These are phyloP conservation scores for Leucosporidium scottii DNA, from an alignment of 768 basidiomycete species.

Conservation along the genomic window DNA sequence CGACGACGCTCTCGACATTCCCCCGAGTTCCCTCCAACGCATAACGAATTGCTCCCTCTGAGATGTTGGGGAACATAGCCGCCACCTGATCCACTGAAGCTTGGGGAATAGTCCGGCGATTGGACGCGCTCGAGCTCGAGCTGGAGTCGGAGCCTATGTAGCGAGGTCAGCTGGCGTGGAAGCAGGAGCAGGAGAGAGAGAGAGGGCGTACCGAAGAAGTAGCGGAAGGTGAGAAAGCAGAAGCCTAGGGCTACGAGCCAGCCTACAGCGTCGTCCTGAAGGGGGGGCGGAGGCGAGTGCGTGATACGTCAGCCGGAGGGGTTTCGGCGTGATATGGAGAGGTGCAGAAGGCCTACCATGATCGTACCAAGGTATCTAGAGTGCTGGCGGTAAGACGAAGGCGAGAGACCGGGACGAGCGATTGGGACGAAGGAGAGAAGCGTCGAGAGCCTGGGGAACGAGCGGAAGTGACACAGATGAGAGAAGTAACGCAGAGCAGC, in stretches of 20 bases:
- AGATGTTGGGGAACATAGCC: slow-evolving; percentile 17
- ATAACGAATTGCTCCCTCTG: not conserved
- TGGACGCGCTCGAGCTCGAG: not conserved
- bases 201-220: not conserved
- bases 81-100: slow-evolving; percentile 10
- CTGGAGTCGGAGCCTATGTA: not conserved
- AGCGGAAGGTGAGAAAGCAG: slow-evolving; percentile 1
- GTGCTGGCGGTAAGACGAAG: no score
- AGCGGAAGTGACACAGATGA: no score
- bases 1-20: slow-evolving; percentile 29
- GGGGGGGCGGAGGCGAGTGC: not conserved
- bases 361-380: no score
- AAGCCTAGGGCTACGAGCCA: slow-evolving; percentile 1
- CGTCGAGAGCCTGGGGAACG: no score
- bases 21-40: slow-evolving; percentile 25
- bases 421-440: no score
- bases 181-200: not conserved
- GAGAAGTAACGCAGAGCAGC: no score
- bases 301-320: no score
- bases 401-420: no score
- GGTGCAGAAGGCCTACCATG: no score
- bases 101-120: slow-evolving; percentile 4
- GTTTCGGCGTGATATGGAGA: no score
- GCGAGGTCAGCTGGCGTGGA: not conserved
- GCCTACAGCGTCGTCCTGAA: slow-evolving; percentile 8